Percentiles rank a stretch among this genome's conserved stretches.
phyloP scores from a whole-genome alignment of 2,329 filamentous ascomycete genomes.

The Bipolaris zeicola region DNA sequence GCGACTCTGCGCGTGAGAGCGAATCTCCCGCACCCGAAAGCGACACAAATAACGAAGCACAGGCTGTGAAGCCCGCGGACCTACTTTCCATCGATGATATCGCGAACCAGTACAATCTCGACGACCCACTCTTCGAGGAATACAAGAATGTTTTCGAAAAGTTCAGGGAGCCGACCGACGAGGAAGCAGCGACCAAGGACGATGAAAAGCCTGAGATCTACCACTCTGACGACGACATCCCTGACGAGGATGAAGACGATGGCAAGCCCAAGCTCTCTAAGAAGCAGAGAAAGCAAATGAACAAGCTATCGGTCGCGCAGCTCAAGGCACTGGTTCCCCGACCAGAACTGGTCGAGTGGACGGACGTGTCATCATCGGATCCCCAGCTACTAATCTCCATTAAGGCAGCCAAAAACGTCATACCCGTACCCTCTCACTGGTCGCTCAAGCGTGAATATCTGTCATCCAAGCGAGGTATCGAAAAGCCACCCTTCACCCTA shows the following conservation, averaged over 20 bases:
- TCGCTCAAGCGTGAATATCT: conserved; percentile 95
- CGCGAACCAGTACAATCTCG: conserved; percentile 61
- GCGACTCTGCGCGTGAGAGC: conserved; percentile 43
- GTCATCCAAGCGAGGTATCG: conserved; percentile 94
- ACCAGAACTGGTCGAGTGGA: conserved; percentile 97
- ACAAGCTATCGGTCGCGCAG: conserved; percentile 92
- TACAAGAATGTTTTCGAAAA: conserved; percentile 83
- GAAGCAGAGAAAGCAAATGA: conserved; percentile 90
- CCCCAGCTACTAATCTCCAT: conserved; percentile 89
- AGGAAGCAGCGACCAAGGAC: conserved; percentile 59
- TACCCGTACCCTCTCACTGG: conserved; percentile 94
- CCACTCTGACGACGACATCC: conserved; percentile 82
- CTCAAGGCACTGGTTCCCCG: conserved; percentile 89
- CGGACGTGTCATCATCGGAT: conserved; percentile 89
- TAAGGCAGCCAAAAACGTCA: conserved; percentile 92
- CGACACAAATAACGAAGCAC: conserved; percentile 43
- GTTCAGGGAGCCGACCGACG: conserved; percentile 65
- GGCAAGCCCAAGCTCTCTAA: conserved; percentile 77
- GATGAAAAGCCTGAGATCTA: conserved; percentile 82
- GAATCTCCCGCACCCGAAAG: conserved; percentile 46
- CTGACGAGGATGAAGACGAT: conserved; percentile 81
- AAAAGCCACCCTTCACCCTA: conserved; percentile 90
- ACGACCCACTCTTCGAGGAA: conserved; percentile 80
- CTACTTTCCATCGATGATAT: conserved; percentile 39
- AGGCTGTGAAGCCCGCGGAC: conserved; percentile 55